Evolutionary conservation across 148 eudicot genomes (phyloP).

Genomic region (Cornus florida): DNA sequence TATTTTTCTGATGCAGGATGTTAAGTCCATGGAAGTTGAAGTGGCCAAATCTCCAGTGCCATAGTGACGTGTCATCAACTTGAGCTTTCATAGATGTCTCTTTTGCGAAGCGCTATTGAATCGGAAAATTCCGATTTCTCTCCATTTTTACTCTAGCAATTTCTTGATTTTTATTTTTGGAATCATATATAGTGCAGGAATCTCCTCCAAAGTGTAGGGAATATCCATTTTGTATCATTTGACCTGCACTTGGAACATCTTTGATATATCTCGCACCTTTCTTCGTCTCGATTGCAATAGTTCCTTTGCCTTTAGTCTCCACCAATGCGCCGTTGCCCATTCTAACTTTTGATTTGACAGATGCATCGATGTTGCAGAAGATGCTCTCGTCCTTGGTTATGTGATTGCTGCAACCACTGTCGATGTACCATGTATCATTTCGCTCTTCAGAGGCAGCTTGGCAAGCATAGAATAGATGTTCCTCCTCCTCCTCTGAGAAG

Average conservation of each 20-base stretch:
- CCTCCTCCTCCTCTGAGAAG: too few species aligned
- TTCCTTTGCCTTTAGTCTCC: constrained; percentile 10
- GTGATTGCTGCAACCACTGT: background rate
- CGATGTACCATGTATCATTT: too few species aligned
- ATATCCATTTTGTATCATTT: constrained; percentile 13
- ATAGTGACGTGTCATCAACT: constrained; percentile 3
- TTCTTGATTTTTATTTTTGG: background rate
- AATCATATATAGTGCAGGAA: constrained; percentile 2
- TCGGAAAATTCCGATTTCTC: constrained; percentile 5
- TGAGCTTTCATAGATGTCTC: background rate
- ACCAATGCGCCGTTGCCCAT: constrained; percentile 13
- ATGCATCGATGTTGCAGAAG: constrained; percentile 4
- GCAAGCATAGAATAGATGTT: too few species aligned
- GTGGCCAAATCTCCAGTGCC: constrained; percentile 23
- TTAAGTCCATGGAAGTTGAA: constrained; percentile 1
- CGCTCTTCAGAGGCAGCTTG: too few species aligned
- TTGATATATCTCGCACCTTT: constrained; percentile 13
- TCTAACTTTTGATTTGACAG: background rate
- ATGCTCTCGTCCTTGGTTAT: constrained; percentile 11
- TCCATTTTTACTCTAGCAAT: background rate
- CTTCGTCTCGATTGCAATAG: background rate
- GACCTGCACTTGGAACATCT: constrained; percentile 8
- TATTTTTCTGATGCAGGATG: too few species aligned
- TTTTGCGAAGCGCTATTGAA: background rate
- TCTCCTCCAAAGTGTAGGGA: background rate